Conservation (phyloP, 2,329 filamentous ascomycete genomes). For the Kalmusia sp. region DNA sequence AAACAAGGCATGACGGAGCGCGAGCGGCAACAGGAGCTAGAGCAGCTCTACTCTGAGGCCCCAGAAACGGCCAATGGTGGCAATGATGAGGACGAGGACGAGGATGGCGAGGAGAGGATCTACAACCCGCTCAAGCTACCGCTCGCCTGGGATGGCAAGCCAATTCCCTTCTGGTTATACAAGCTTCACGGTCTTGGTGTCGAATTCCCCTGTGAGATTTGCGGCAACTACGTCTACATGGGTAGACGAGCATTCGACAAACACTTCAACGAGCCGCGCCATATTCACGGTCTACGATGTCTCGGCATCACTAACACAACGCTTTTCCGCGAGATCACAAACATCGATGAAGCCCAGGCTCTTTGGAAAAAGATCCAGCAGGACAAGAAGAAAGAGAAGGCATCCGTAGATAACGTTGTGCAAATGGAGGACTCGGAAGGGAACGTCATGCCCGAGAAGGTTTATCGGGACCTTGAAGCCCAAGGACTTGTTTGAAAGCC, state of each 20-base stretch:
- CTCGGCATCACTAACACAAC: conserved; percentile 90
- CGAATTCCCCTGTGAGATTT: conserved; percentile 95
- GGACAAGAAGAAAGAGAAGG: conserved; percentile 79
- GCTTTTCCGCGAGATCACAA: conserved; percentile 91
- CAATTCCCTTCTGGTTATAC: conserved; percentile 98
- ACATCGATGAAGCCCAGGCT: conserved; percentile 85
- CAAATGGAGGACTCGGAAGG: conserved; percentile 99
- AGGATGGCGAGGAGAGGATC: conserved; percentile 75
- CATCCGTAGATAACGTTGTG: conserved; percentile 82
- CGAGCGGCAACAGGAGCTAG: conserved; percentile 91
- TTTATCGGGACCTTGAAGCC: conserved; percentile 94
- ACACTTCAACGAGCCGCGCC: conserved; percentile 93
- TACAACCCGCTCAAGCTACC: conserved; percentile 98
- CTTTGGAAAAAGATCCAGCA: conserved; percentile 93
- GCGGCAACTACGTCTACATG: conserved; percentile 99
- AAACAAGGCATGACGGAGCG: conserved; percentile 97
- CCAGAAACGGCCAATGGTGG: conserved; percentile 56
- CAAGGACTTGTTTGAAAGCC: conserved; percentile 68
- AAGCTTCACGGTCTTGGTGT: conserved; percentile 94
- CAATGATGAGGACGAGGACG: conserved; percentile 71
- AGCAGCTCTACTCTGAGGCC: conserved; percentile 77
- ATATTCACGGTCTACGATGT: conserved; percentile 93
- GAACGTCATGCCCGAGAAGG: conserved; percentile 99
- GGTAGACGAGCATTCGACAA: conserved; percentile 95
- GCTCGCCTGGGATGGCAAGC: conserved; percentile 97